Evolutionary conservation across 306 rosid genomes (phyloP).

Genomic region (Sechiopsis laciniata): DNA sequence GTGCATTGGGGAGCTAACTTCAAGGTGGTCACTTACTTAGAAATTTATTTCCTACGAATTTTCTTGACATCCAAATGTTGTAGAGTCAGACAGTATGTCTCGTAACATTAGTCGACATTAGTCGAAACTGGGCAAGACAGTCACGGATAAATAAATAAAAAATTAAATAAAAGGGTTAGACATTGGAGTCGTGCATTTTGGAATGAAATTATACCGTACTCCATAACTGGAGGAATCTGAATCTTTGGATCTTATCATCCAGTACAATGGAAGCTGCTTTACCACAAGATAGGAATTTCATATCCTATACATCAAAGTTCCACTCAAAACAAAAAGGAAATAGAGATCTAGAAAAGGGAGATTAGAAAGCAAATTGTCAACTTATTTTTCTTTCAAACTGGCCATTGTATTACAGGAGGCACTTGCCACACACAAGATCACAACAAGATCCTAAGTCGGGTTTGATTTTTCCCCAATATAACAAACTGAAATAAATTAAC

Average conservation of each 20-base stretch:
- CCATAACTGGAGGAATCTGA: conserved; percentile 13
- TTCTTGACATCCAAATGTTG: too few relatives aligned
- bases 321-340: conserved; percentile 7
- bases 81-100: too few relatives aligned
- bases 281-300: conserved; percentile 16
- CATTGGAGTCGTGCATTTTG: not conserved
- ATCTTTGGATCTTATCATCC: conserved; percentile 7
- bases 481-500: conserved; percentile 39
- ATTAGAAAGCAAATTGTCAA: conserved; percentile 6
- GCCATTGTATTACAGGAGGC: conserved; percentile 21
- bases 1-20: too few relatives aligned
- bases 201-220: conserved; percentile 15
- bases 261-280: not conserved
- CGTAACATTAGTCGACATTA: too few relatives aligned
- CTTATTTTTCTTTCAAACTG: conserved; percentile 17
- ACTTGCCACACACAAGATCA: conserved; percentile 57
- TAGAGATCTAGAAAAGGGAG: not conserved
- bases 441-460: conserved; percentile 44
- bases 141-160: too few relatives aligned
- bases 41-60: too few relatives aligned
- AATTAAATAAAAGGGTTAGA: too few relatives aligned
- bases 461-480: conserved; percentile 37
- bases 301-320: not conserved
- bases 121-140: too few relatives aligned
- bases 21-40: too few relatives aligned